Evolutionary conservation across 495 filamentous ascomycete species (phyloP).

Genomic region (Penicillium cataractarum): DNA sequence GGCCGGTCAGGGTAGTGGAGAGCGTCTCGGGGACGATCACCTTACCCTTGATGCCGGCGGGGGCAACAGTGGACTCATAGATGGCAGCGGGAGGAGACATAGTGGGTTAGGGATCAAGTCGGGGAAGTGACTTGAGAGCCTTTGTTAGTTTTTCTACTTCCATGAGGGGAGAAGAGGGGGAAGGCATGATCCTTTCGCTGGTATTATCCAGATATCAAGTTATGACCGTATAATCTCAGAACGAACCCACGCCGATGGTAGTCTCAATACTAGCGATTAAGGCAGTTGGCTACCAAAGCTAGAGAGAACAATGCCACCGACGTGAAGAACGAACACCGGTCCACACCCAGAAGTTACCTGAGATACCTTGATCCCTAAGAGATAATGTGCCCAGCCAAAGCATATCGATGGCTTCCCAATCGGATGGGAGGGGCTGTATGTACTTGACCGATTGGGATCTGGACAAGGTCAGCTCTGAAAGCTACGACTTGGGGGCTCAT

Average conservation of each 20-base stretch:
- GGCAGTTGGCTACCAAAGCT: constrained; percentile 1
- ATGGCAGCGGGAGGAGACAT: constrained; percentile 79
- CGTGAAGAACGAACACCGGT: constrained; percentile 65
- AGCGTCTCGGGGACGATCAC: constrained; percentile 43
- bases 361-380: constrained; percentile 63
- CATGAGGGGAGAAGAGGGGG: constrained; percentile 41
- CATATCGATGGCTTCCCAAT: constrained; percentile 46
- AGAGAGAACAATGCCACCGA: constrained; percentile 17
- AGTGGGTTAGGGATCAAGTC: constrained; percentile 44
- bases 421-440: constrained; percentile 26
- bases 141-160: constrained; percentile 41
- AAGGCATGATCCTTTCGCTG: constrained; percentile 97
- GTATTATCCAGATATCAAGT: constrained; percentile 99
- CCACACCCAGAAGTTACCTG: constrained; percentile 64
- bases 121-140: constrained; percentile 39
- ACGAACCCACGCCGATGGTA: constrained; percentile 49
- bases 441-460: constrained; percentile 28
- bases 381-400: constrained; percentile 45
- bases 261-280: background rate
- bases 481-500: constrained; percentile 1
- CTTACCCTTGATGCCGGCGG: constrained; percentile 53
- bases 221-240: constrained; percentile 96
- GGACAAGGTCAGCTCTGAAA: constrained; percentile 22
- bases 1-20: constrained; percentile 38
- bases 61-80: constrained; percentile 44